Conservation (phyloP, 1,139 yeast species). For the Hansenula sp. region DNA sequence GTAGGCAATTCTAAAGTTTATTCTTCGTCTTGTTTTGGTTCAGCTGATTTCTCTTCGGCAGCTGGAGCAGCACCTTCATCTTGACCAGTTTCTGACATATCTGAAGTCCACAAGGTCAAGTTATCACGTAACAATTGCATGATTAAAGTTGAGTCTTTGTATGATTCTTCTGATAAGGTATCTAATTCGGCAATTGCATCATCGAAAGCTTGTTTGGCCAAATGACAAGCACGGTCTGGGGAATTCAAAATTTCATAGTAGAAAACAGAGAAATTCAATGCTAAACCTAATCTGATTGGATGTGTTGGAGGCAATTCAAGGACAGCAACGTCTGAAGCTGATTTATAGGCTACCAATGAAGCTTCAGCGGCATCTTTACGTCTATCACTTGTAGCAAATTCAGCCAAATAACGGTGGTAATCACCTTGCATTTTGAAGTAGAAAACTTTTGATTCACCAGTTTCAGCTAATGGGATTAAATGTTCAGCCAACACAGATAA, state of each 20-base stretch:
- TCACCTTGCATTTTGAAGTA: slow-evolving; percentile 99
- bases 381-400: slow-evolving; percentile 87
- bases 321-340: slow-evolving; percentile 95
- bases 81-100: slow-evolving; percentile 84
- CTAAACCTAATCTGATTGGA: slow-evolving; percentile 97
- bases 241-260: slow-evolving; percentile 97
- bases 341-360: slow-evolving; percentile 90
- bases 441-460: slow-evolving; percentile 97
- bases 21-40: slow-evolving; percentile 36
- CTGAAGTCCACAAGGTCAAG: slow-evolving; percentile 97
- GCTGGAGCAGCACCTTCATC: slow-evolving; percentile 53
- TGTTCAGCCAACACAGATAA: slow-evolving; percentile 82
- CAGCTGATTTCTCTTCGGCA: slow-evolving; percentile 50
- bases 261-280: slow-evolving; percentile 95
- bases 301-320: slow-evolving; percentile 98
- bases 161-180: slow-evolving; percentile 95
- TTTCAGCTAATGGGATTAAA: slow-evolving; percentile 89
- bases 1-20: slow-evolving; percentile 8
- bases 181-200: slow-evolving; percentile 99
- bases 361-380: slow-evolving; percentile 91
- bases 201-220: slow-evolving; percentile 98
- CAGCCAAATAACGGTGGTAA: slow-evolving; percentile 98
- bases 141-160: slow-evolving; percentile 96
- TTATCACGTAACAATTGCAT: slow-evolving; percentile 99
- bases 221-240: slow-evolving; percentile 97